Conservation (phyloP, 2,329 filamentous ascomycete species). For the Ophiostoma australiae region DNA sequence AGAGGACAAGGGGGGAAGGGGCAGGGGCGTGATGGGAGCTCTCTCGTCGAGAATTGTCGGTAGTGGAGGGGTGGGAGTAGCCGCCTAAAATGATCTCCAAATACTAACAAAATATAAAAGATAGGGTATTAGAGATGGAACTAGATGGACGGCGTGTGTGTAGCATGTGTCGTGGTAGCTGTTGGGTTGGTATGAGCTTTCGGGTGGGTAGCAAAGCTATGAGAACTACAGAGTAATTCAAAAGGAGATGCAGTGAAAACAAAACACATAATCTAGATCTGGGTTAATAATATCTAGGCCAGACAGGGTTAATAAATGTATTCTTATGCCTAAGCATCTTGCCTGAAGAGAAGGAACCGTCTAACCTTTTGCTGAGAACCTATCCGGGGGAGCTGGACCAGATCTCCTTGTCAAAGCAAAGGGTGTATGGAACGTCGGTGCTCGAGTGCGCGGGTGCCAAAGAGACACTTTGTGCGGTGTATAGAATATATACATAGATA, state of each 20-base stretch:
- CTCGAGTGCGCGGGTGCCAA: constrained; percentile 13
- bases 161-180: constrained; percentile 12
- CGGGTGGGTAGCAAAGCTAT: background rate
- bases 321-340: background rate
- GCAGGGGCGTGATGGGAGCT: background rate
- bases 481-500: constrained; percentile 21
- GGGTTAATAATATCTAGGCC: background rate
- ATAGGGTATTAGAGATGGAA: background rate
- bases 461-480: constrained; percentile 19
- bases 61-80: background rate
- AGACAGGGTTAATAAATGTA: background rate
- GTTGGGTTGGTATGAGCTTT: constrained; percentile 15
- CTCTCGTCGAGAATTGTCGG: background rate
- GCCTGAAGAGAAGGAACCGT: background rate
- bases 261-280: background rate
- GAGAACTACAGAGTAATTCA: background rate
- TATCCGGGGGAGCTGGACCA: background rate
- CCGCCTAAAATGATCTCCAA: background rate
- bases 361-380: background rate
- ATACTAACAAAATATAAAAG: background rate
- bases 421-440: background rate
- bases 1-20: background rate
- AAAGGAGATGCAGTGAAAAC: background rate
- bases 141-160: background rate
- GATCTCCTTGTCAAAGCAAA: background rate